Percentiles rank a stretch among this genome's conserved stretches.
These are phyloP conservation scores for Fusarium luffae DNA, from an alignment of 2,329 filamentous ascomycete species.

Conservation along the genomic window DNA sequence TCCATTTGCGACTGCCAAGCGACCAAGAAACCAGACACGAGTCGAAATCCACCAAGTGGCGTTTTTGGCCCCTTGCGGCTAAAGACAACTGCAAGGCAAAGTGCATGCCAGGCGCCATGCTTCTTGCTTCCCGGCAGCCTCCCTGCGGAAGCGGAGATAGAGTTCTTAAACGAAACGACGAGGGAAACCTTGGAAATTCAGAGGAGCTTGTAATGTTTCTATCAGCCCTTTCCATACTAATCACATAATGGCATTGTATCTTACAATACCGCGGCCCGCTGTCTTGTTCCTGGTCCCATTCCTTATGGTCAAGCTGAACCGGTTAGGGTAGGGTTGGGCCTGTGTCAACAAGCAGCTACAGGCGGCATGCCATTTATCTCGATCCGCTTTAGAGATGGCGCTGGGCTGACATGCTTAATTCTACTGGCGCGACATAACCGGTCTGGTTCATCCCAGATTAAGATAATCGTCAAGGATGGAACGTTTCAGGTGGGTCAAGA, in stretches of 20 bases:
- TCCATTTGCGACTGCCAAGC: neutral
- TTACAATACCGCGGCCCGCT: fast-evolving
- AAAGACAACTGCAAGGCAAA: neutral
- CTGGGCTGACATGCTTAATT: neutral
- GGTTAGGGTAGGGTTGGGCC: neutral
- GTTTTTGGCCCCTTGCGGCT: neutral
- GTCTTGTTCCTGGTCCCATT: neutral
- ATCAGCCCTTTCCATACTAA: neutral
- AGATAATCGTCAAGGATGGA: neutral
- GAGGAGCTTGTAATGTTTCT: neutral
- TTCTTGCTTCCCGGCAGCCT: neutral
- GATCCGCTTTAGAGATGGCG: neutral
- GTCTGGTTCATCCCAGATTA: neutral
- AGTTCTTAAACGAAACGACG: neutral
- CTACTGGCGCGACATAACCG: neutral
- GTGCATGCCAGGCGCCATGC: constrained; percentile 2
- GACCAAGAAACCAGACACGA: neutral
- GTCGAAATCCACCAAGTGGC: constrained; percentile 5
- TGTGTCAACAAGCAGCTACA: neutral
- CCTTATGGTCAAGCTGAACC: neutral
- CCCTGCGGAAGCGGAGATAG: neutral
- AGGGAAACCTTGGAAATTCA: neutral
- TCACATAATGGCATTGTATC: neutral
- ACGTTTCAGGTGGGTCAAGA: neutral
- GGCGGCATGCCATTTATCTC: neutral